Evolutionary conservation across 805 yeast species (phyloP).

Genomic region (Teunomyces gatunensis): DNA sequence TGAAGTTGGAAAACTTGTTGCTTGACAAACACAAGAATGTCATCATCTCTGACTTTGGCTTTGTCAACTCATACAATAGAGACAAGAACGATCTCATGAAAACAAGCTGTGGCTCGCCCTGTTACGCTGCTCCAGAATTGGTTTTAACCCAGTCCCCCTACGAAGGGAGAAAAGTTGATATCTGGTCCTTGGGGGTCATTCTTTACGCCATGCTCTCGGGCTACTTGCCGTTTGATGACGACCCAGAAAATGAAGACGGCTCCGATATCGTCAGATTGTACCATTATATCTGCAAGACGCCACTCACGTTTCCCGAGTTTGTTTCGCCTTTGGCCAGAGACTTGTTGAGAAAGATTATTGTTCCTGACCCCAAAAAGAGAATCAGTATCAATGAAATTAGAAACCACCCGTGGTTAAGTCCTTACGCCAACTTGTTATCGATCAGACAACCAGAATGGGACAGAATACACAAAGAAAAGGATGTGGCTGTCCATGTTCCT

Average conservation of each 20-base stretch:
- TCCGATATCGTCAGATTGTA: constrained; percentile 88
- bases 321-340: constrained; percentile 90
- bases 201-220: constrained; percentile 97
- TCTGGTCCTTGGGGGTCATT: constrained; percentile 96
- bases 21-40: constrained; percentile 85
- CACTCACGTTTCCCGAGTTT: constrained; percentile 93
- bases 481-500: constrained; percentile 7
- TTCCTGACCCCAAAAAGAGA: constrained; percentile 80
- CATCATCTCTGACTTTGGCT: constrained; percentile 88
- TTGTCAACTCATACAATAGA: constrained; percentile 77
- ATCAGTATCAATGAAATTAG: constrained; percentile 66
- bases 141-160: constrained; percentile 86
- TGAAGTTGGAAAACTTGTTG: constrained; percentile 69
- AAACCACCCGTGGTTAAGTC: constrained; percentile 85
- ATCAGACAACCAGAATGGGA: constrained; percentile 94
- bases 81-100: constrained; percentile 75
- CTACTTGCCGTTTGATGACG: constrained; percentile 96
- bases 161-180: constrained; percentile 90
- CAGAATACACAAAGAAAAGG: constrained; percentile 38
- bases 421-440: constrained; percentile 76
- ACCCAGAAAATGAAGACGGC: constrained; percentile 94
- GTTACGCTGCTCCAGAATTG: constrained; percentile 97
- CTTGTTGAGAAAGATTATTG: constrained; percentile 76
- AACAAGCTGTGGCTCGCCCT: constrained; percentile 96
- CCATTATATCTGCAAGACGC: constrained; percentile 86